A percentile compares a stretch with the other conserved stretches of the same genome.
Conservation (phyloP, 345 rosid genomes). For the Sonneratia caseolaris region DNA sequence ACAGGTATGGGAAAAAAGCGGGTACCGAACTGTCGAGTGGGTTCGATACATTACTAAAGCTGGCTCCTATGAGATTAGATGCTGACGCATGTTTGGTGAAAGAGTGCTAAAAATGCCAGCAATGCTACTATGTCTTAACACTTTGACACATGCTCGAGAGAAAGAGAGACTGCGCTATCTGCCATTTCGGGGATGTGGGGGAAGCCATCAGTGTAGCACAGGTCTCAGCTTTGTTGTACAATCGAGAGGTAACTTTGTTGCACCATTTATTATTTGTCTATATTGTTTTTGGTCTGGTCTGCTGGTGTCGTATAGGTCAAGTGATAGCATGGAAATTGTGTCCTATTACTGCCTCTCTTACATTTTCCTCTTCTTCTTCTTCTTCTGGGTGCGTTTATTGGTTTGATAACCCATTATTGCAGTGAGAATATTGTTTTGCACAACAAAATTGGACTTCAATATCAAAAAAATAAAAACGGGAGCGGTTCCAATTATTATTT, state of each 20-base stretch:
- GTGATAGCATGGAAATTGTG: too few relatives aligned
- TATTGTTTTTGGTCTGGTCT: not conserved
- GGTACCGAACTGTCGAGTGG: constrained; percentile 97
- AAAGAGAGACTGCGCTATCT: not conserved
- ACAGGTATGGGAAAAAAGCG: constrained; percentile 99
- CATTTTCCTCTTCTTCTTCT: too few relatives aligned
- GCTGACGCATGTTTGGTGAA: constrained; percentile 25
- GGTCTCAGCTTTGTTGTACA: not conserved
- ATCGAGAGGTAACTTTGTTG: not conserved
- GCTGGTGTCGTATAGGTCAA: too few relatives aligned
- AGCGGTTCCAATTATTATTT: not conserved
- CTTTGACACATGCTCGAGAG: too few relatives aligned
- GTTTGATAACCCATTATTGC: not conserved
- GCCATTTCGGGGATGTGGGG: not conserved
- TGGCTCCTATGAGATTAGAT: constrained; percentile 94
- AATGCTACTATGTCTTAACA: not conserved
- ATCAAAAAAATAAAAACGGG: not conserved
- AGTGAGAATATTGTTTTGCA: not conserved
- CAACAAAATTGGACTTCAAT: not conserved
- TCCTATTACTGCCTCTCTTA: too few relatives aligned
- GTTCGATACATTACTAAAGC: constrained; percentile 96
- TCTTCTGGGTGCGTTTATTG: too few relatives aligned
- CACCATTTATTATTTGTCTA: not conserved
- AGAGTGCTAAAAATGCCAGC: not conserved
- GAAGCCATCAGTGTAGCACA: not conserved